Base-by-base conservation (phyloP, 441 rosid species). In the Manihot esculenta region DNA sequence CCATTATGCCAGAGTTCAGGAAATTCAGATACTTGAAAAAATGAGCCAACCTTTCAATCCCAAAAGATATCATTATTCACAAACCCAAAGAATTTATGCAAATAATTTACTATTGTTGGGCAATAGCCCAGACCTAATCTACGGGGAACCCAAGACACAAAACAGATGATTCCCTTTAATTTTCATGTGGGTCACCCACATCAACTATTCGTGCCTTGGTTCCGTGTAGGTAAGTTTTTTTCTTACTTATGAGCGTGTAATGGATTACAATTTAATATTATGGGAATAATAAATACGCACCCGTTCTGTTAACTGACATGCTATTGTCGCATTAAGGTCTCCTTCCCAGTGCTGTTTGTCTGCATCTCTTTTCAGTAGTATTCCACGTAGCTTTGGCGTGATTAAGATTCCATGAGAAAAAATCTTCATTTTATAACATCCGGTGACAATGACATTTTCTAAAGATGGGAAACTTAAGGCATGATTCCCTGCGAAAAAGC, bases 331-430 rank as follows among this genome's bases (percentile, higher is more conserved):
- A 60, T 75, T 65, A 14, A 57, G 49, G 24, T 75, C 10, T 0
- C 55, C 78, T 0, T 30, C 57, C 66, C 74, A 42, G 5, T 38
- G 10, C 13, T 17, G 20, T 33, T 59, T 27, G 4, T 42, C 23
- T 3, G 1, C 5, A 10, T 24, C 11, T 1, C 5, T 2, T 0
- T 3, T 13, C 12, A 23, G 35, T 20, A 21, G 14, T 38, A 76
- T 14, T 23, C 13, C 26, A 27, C 42, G n/a, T 23, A 76, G 30
- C 72, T 23, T 76, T 38, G 79, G 76, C 17, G 73, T 27, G 24
- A 10, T 41, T 21, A 17, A 10, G n/a, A 14, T 24, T 27, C 76
- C 62, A 21, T 0, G 20, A 33, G 56, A 76, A 58, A 76, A 72
- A 17, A n/a, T n/a, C n/a, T n/a, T n/a, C n/a, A n/a, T n/a, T n/a